Evolutionary conservation across 371 early-diverging fungal genomes (phyloP).

Genomic region (Choanephora cucurbitarum): DNA sequence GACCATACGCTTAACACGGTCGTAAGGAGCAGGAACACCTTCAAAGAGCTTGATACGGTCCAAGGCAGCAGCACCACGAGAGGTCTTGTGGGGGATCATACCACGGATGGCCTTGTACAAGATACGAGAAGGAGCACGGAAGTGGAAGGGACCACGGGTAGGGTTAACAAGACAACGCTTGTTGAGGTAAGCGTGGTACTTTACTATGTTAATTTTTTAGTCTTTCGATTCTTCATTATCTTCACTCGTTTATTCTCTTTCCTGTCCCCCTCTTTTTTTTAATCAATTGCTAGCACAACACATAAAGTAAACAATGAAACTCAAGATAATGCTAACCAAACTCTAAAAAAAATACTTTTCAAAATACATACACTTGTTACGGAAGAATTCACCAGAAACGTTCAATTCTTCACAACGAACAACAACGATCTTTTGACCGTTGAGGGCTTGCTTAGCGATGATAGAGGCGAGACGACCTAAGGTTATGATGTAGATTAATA

Average conservation of each 20-base stretch:
- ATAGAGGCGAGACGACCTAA: conserved; percentile 97
- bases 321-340: no score
- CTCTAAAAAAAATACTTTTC: no score
- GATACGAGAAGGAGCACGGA: conserved; percentile 98
- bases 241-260: neutral
- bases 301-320: no score
- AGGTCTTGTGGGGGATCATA: conserved; percentile 99
- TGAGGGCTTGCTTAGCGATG: conserved; percentile 98
- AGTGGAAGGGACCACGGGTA: conserved; percentile 98
- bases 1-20: conserved; percentile 95
- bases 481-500: neutral
- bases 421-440: conserved; percentile 97
- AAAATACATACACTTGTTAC: conserved; percentile 93
- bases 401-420: conserved; percentile 98
- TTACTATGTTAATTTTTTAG: conserved; percentile 56
- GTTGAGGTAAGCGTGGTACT: conserved; percentile 96
- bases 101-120: conserved; percentile 98
- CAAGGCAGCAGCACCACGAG: conserved; percentile 97
- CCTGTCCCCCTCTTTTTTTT: neutral
- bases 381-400: conserved; percentile 98
- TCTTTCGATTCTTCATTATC: neutral
- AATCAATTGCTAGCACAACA: no score
- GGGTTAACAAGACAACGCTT: conserved; percentile 99
- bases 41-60: conserved; percentile 98
- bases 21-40: conserved; percentile 98